Conservation (phyloP, 257 asterid genomes). For the Solanum pennellii region DNA sequence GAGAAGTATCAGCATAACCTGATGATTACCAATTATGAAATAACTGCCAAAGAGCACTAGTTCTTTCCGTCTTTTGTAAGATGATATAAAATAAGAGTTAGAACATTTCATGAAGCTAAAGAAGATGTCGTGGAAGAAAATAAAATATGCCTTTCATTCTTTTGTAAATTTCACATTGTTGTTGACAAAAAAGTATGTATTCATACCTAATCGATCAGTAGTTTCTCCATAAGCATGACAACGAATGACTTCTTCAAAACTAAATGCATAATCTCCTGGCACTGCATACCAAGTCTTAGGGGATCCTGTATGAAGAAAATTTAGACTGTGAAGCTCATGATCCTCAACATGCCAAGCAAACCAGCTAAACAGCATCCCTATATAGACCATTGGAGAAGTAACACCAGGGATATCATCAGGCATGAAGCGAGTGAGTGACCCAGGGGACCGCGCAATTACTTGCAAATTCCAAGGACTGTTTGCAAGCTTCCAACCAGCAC, state of each 20-base stretch:
- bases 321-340: conserved; percentile 98
- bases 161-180: neutral
- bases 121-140: neutral
- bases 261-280: conserved; percentile 79
- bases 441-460: conserved; percentile 86
- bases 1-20: neutral
- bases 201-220: conserved; percentile 65
- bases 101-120: neutral
- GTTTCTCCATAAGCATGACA: conserved; percentile 56
- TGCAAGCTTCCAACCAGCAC: conserved; percentile 93
- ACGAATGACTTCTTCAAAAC: conserved; percentile 83
- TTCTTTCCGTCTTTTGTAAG: neutral
- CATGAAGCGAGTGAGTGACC: conserved; percentile 95
- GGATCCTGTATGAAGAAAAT: conserved; percentile 90
- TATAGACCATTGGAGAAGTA: conserved; percentile 95
- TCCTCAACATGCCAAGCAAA: conserved; percentile 99
- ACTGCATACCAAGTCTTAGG: conserved; percentile 98
- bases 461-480: conserved; percentile 98
- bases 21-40: neutral
- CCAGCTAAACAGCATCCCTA: conserved; percentile 99
- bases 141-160: neutral
- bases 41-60: neutral
- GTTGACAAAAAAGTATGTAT: neutral
- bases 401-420: conserved; percentile 99
- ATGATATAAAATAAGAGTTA: neutral